These are phyloP conservation scores for Blastobotrys terrestris DNA, from an alignment of 805 yeast species.

Conservation along the genomic window DNA sequence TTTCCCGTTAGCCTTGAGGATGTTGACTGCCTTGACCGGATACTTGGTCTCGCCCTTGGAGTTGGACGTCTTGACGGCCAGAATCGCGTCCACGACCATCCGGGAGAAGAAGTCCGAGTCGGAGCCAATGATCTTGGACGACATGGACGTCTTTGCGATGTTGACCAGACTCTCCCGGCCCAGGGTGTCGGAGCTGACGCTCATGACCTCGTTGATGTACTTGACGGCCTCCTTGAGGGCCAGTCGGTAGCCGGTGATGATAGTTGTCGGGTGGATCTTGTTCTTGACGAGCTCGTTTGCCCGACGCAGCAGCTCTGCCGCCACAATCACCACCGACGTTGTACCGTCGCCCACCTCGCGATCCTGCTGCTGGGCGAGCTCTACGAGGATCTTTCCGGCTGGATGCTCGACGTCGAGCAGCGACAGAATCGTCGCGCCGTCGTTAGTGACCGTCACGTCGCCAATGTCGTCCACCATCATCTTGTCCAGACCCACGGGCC, in stretches of 20 bases:
- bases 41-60: slow-evolving; percentile 82
- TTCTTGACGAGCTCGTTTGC: slow-evolving; percentile 92
- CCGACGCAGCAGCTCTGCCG: slow-evolving; percentile 82
- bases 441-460: slow-evolving; percentile 97
- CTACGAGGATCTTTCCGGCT: slow-evolving; percentile 95
- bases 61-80: slow-evolving; percentile 88
- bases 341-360: slow-evolving; percentile 99
- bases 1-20: slow-evolving; percentile 94
- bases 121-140: slow-evolving; percentile 90
- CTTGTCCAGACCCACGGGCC: slow-evolving; percentile 97
- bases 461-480: slow-evolving; percentile 99
- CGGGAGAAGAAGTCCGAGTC: slow-evolving; percentile 86
- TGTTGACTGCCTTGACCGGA: slow-evolving; percentile 95
- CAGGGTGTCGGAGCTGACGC: slow-evolving; percentile 69
- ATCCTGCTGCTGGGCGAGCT: slow-evolving; percentile 97
- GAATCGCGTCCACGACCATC: slow-evolving; percentile 91
- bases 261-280: slow-evolving; percentile 96
- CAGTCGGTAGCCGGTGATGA: slow-evolving; percentile 91
- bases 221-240: slow-evolving; percentile 88
- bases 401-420: slow-evolving; percentile 96
- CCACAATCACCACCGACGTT: slow-evolving; percentile 93
- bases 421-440: slow-evolving; percentile 93
- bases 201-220: slow-evolving; percentile 77
- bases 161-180: slow-evolving; percentile 80
- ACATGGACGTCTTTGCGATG: slow-evolving; percentile 96